These are phyloP conservation scores for Mortierella sp. DNA, from an alignment of 371 early-diverging fungal species.

Conservation along the genomic window DNA sequence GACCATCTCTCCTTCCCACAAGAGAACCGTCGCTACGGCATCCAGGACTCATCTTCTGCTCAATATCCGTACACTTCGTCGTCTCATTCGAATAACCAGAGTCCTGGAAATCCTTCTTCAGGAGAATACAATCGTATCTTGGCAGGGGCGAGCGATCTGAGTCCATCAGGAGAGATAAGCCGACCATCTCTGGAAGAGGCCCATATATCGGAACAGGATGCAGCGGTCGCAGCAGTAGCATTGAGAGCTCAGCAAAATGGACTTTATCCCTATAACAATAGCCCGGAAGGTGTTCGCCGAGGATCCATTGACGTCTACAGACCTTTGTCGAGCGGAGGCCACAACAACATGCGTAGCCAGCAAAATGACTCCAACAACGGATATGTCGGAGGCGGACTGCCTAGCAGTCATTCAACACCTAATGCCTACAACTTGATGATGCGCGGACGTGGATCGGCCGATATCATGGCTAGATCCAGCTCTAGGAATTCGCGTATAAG, in stretches of 20 bases:
- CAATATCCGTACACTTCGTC: slow-evolving; percentile 14
- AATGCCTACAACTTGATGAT: slow-evolving; percentile 41
- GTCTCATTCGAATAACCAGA: slow-evolving; percentile 3
- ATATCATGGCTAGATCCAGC: slow-evolving; percentile 24
- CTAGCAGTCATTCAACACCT: slow-evolving; percentile 20
- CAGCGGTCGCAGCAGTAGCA: slow-evolving; percentile 50
- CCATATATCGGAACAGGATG: slow-evolving; percentile 48
- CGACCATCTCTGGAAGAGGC: slow-evolving; percentile 47
- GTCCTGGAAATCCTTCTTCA: neutral
- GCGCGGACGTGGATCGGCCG: slow-evolving; percentile 46
- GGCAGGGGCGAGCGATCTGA: slow-evolving; percentile 8
- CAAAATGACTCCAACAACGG: slow-evolving; percentile 28
- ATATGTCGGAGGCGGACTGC: slow-evolving; percentile 12
- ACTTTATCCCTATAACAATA: slow-evolving; percentile 5
- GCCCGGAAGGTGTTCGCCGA: slow-evolving; percentile 33
- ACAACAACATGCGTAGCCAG: slow-evolving; percentile 11
- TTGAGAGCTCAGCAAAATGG: slow-evolving; percentile 35
- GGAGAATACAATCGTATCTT: slow-evolving; percentile 32
- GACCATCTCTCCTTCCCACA: slow-evolving; percentile 50
- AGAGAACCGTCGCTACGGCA: slow-evolving; percentile 45
- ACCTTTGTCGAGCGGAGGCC: slow-evolving; percentile 12
- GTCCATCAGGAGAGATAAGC: slow-evolving; percentile 20
- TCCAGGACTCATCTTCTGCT: slow-evolving; percentile 32
- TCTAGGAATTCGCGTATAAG: slow-evolving; percentile 35
- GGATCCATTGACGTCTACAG: slow-evolving; percentile 35